These are phyloP conservation scores for Calonectria hawksworthii DNA, from an alignment of 2,329 filamentous ascomycete species.

Conservation along the genomic window DNA sequence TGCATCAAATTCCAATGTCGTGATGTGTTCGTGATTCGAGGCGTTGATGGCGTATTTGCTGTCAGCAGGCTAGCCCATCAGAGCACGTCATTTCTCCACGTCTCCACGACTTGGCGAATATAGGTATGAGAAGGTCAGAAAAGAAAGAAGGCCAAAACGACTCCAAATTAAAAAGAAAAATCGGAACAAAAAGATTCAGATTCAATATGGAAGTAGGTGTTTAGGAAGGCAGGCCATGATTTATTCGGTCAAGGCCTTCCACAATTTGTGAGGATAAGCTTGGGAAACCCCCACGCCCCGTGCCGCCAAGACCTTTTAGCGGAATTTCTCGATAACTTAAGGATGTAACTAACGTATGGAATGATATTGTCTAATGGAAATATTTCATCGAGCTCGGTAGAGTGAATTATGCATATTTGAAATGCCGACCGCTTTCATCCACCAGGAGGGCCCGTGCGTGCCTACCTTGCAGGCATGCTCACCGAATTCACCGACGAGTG, in stretches of 20 bases:
- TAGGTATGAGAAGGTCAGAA: background rate
- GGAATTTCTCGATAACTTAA: background rate
- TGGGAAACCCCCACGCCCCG: no score
- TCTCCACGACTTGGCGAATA: background rate
- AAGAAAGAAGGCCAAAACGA: background rate
- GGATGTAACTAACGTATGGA: background rate
- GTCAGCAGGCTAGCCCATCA: slow-evolving; percentile 7
- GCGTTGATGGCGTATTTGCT: slow-evolving; percentile 7
- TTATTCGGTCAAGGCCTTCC: no score
- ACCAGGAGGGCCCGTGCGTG: background rate
- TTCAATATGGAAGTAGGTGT: background rate
- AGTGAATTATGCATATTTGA: background rate
- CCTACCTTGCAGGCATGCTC: background rate
- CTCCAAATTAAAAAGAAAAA: background rate
- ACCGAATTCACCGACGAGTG: background rate
- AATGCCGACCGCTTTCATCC: background rate
- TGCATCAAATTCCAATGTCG: slow-evolving; percentile 12
- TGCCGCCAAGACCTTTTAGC: background rate
- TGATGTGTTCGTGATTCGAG: slow-evolving; percentile 22
- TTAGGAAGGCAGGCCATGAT: background rate
- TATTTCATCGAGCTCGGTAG: background rate
- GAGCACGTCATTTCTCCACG: slow-evolving; percentile 1
- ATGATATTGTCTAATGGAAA: background rate
- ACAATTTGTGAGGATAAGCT: no score
- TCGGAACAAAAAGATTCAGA: background rate